A percentile compares a stretch with the other conserved stretches of the same genome.
These are phyloP conservation scores for Rosellinia necatrix DNA, from an alignment of 2,329 filamentous ascomycete species.

Conservation along the genomic window DNA sequence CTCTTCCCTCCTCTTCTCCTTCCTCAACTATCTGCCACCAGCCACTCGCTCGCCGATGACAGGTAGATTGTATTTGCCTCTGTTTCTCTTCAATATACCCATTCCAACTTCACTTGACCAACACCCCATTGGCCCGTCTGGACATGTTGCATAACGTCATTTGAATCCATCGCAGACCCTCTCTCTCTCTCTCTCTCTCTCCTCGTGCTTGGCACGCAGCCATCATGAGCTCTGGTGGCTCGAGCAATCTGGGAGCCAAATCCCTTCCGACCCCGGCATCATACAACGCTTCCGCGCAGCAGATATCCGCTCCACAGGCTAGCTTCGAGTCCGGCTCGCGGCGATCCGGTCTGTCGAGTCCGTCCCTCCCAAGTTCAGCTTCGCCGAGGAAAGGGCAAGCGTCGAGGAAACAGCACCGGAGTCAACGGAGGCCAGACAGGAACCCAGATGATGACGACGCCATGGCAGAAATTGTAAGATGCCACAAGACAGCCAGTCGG, in stretches of 20 bases:
- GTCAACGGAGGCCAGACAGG: slow-evolving; percentile 69
- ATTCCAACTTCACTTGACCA: not conserved
- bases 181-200: not conserved
- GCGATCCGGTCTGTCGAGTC: slow-evolving; percentile 48
- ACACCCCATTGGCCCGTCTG: not conserved
- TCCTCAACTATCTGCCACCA: not conserved
- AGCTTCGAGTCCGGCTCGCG: slow-evolving; percentile 55
- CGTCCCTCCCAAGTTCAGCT: slow-evolving; percentile 40
- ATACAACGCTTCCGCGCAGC: slow-evolving; percentile 47
- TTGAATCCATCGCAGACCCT: not conserved
- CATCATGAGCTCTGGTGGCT: slow-evolving; percentile 42
- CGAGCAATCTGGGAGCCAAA: slow-evolving; percentile 53
- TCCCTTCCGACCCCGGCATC: slow-evolving; percentile 52
- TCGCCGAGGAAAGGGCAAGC: slow-evolving; percentile 76
- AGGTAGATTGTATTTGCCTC: no score
- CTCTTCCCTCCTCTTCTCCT: no score
- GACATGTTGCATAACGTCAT: not conserved
- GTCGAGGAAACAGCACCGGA: slow-evolving; percentile 81
- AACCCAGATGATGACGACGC: slow-evolving; percentile 78
- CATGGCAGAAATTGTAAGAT: slow-evolving; percentile 75
- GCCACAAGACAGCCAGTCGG: not conserved
- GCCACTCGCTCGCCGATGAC: no score
- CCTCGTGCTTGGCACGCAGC: slow-evolving; percentile 20
- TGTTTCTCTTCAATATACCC: not conserved
- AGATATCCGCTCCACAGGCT: slow-evolving; percentile 47